Evolutionary conservation across 805 yeast species (phyloP).

Genomic region (Wickerhamiella hasegawae): DNA sequence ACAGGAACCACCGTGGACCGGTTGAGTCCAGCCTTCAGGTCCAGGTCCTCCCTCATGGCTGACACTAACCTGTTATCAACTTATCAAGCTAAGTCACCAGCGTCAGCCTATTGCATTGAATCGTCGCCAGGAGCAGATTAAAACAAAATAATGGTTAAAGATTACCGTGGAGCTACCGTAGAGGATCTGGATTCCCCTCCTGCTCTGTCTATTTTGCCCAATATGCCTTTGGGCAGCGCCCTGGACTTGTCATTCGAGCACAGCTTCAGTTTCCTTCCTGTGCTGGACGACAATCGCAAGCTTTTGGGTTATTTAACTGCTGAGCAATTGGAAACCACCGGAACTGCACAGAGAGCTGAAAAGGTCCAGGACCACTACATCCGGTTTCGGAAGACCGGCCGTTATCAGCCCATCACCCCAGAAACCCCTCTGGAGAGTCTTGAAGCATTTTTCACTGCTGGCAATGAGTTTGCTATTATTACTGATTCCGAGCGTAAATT

Average conservation of each 20-base stretch:
- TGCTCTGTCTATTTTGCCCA: constrained; percentile 36
- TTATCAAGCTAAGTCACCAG: no score
- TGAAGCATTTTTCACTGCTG: constrained; percentile 33
- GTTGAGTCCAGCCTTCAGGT: constrained; percentile 16
- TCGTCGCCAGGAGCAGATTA: no score
- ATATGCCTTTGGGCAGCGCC: constrained; percentile 32
- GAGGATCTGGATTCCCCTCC: constrained; percentile 46
- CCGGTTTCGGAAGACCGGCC: constrained; percentile 17
- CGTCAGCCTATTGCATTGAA: no score
- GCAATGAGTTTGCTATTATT: constrained; percentile 39
- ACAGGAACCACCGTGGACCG: constrained; percentile 22
- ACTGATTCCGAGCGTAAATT: constrained; percentile 36
- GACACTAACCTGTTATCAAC: no score
- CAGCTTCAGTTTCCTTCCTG: constrained; percentile 39
- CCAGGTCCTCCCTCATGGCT: no score
- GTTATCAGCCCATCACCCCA: constrained; percentile 35
- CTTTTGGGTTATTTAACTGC: constrained; percentile 36
- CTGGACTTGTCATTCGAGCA: constrained; percentile 40
- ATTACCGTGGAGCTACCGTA: constrained; percentile 30
- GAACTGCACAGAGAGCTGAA: constrained; percentile 21
- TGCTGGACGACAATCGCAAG: constrained; percentile 30
- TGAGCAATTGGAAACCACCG: constrained; percentile 22
- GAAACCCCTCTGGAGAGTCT: constrained; percentile 38
- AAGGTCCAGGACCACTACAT: constrained; percentile 20
- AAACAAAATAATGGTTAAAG: constrained; percentile 2